phyloP scores from a whole-genome alignment of 768 basidiomycete species.

The Phylloporus arenicola region DNA sequence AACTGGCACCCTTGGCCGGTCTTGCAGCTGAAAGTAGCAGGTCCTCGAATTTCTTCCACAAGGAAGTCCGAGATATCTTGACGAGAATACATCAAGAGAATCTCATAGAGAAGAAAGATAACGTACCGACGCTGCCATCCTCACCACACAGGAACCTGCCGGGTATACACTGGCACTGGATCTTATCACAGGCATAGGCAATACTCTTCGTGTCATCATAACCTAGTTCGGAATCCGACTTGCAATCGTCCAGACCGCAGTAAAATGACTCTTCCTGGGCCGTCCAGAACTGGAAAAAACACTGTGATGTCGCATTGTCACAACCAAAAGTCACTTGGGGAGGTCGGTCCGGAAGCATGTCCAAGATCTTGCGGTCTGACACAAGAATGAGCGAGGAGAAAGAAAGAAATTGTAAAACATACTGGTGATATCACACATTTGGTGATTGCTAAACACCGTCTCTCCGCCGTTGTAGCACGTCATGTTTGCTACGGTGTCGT shows the following conservation, averaged over 20 bases:
- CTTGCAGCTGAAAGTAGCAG: constrained; percentile 78
- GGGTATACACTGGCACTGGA: constrained; percentile 91
- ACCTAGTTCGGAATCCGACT: constrained; percentile 39
- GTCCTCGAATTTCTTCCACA: constrained; percentile 83
- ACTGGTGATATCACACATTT: constrained; percentile 99
- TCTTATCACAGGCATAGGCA: constrained; percentile 71
- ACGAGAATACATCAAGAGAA: neutral
- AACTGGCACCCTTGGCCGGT: constrained; percentile 75
- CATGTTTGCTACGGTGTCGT: constrained; percentile 55
- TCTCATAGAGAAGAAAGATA: neutral
- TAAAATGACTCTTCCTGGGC: constrained; percentile 94
- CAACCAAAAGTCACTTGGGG: constrained; percentile 98
- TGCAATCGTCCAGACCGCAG: constrained; percentile 76
- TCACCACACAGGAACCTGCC: constrained; percentile 94
- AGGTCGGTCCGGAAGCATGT: constrained; percentile 81
- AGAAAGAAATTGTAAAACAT: constrained; percentile 27
- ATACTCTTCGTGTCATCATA: constrained; percentile 70
- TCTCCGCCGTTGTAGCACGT: constrained; percentile 92
- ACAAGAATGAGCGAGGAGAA: neutral
- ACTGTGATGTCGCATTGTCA: constrained; percentile 54
- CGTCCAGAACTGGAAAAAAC: constrained; percentile 98
- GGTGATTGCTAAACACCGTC: constrained; percentile 92
- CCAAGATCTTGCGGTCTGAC: constrained; percentile 89
- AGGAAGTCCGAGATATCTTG: constrained; percentile 90
- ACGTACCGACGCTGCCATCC: constrained; percentile 84